These are phyloP conservation scores for Neolentinus lepideus DNA, from an alignment of 1,284 basidiomycete genomes.

Conservation along the genomic window DNA sequence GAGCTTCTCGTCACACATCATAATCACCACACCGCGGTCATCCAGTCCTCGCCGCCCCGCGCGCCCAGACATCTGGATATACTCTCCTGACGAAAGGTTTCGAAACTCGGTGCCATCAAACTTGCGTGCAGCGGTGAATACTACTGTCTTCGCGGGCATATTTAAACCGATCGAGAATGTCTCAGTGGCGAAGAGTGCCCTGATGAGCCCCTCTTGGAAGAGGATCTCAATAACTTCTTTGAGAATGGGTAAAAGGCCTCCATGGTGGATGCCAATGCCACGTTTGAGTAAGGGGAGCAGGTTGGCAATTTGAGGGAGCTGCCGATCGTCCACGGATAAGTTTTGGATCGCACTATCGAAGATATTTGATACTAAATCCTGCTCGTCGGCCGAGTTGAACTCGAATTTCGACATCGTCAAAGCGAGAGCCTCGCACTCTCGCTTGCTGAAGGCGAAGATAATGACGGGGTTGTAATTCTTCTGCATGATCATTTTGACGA, in stretches of 20 bases:
- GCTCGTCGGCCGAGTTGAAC: constrained; percentile 93
- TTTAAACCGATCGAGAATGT: constrained; percentile 99
- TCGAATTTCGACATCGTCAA: constrained; percentile 93
- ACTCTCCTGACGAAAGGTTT: constrained; percentile 86
- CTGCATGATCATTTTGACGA: constrained; percentile 98
- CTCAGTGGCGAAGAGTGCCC: constrained; percentile 97
- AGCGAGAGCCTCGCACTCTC: constrained; percentile 94
- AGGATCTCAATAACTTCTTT: constrained; percentile 99
- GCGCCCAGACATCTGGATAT: constrained; percentile 98
- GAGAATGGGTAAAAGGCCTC: constrained; percentile 93
- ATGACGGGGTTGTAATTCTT: constrained; percentile 99
- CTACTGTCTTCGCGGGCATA: constrained; percentile 99
- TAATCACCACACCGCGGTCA: constrained; percentile 98
- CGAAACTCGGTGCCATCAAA: constrained; percentile 96
- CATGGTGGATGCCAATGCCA: constrained; percentile 98
- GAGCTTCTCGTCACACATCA: constrained; percentile 99
- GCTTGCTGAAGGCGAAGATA: constrained; percentile 97
- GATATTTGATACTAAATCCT: constrained; percentile 81
- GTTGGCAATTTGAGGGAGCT: constrained; percentile 92
- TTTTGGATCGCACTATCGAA: constrained; percentile 95
- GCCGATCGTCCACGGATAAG: constrained; percentile 82
- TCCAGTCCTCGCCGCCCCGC: constrained; percentile 96
- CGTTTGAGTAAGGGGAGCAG: constrained; percentile 91
- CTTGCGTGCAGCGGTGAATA: constrained; percentile 93
- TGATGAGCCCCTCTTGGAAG: constrained; percentile 99